Evolutionary conservation across 495 filamentous ascomycete species (phyloP), one percentile per base, ranked within the genome.

Genomic region (Umbilicaria muhlenbergii): DNA sequence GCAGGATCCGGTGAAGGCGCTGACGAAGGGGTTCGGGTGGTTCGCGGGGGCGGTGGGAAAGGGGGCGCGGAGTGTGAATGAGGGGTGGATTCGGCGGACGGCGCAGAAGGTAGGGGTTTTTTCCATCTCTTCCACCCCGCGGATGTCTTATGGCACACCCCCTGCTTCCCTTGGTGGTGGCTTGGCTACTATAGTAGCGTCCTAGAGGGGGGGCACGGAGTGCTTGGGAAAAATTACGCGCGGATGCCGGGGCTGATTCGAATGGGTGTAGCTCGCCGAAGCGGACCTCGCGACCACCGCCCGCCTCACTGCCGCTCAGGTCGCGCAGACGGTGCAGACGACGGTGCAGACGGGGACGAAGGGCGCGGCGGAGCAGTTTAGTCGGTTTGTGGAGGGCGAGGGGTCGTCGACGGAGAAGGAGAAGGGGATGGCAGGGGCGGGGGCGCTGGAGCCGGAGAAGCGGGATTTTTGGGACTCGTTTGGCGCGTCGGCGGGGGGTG

Each of bases 1-100:
- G 61, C 82, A 81, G 50, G 91, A 98, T 59, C 87, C 92, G 2
- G 70, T 96, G 44, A 87, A 75, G 0, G 85, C 88, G 38, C 57
- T 98, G 52, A 85, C 74, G 19, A 95, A 94, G 63, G 82, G 91
- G 5, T 88, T 95, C 52, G 88, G 92, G 2, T 95, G 92, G 83
- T 89, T 98, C 51, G 73, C 84, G 14, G 77, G 71, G 11, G 81
- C 83, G 31, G 86, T 95, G 12, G 80, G 77, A 13, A 89, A 86
- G 68, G 75, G 79, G 44, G 91, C 87, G 12, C 91, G 93, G 69
- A 83, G 73, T 1, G 75, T 94, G 24, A 89, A 95, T 58, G 78
- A 94, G 49, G 72, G 77, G 21, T 94, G 81, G 64, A 80, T 98
- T 33, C 83, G 88, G 62, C 91, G 91, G 14, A 88, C 86, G 14